Evolutionary conservation across 768 basidiomycete species (phyloP), one percentile per base, ranked within the genome.

Genomic region (Russula sp.): DNA sequence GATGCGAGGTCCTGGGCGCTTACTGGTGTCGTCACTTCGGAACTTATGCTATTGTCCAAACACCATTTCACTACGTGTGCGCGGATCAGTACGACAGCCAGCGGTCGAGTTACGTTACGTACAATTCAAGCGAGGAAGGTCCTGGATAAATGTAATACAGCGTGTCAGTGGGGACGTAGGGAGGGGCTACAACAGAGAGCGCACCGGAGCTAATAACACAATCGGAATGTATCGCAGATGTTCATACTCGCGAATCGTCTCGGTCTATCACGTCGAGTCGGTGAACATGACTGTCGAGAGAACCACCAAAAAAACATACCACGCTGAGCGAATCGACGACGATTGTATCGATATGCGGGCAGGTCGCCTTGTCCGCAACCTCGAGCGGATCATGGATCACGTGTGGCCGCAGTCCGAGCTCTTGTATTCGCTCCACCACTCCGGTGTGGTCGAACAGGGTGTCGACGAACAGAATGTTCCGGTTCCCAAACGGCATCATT

Each of bases 171-270:
- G 6, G 31, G 20, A 27, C 14, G 47, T 52, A 27, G 35, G 16
- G 13, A 22, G 22, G 11, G 55, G 18, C 8, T 16, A 50, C 6
- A 18, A 34, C 6, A 5, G 11, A 20, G 7, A 3, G 73, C 79
- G 67, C 64, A 79, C 78, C 1, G 94, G 91, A 9, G 89, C 86
- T 22, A 96, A 79, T 14, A 99, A 82, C 2, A 98, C 94, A 63
- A 98, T 89, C 0, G 97, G 97, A 66, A 99, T 97, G 71, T 98
- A 98, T 53, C 97, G 86, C 61, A 99, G 77, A 71, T 96, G 93
- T 71, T 99, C 97, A 66, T 89, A 82, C 72, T 97, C 94, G 55
- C 96, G 84, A 60, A 98, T 81, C 67, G 80, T 84, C 72, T 97
- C 94, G 27, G 93, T 94, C 93, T 96, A 68, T 13, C 27, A 49